Conservation (phyloP, 2,329 filamentous ascomycete species). For the Diaporthe citriasiana region DNA sequence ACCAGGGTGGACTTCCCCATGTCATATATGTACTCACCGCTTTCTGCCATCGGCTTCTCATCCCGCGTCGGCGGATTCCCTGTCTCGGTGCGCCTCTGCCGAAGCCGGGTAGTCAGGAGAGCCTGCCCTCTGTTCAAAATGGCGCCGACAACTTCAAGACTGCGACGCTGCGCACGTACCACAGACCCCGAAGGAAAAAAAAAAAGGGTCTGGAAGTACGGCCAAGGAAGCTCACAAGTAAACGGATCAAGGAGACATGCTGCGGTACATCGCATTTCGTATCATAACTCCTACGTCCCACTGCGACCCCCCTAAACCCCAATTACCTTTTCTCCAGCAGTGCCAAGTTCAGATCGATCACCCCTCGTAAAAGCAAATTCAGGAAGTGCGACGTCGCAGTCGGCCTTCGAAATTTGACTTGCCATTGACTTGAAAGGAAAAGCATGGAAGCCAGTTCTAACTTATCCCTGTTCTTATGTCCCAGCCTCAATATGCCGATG, state of each 20-base stretch:
- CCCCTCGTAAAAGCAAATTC: slow-evolving; percentile 22
- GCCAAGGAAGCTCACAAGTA: background rate
- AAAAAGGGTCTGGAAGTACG: background rate
- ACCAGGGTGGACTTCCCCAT: background rate
- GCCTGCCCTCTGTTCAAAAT: background rate
- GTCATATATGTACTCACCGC: background rate
- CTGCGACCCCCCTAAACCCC: background rate
- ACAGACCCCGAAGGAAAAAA: background rate
- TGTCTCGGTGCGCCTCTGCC: slow-evolving; percentile 11
- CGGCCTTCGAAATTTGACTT: background rate
- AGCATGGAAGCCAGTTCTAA: background rate
- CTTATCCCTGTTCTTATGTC: background rate
- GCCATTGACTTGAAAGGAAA: background rate
- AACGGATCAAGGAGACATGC: too few species aligned
- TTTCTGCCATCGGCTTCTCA: background rate
- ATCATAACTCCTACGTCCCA: background rate
- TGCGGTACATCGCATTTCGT: background rate
- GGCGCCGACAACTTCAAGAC: too few species aligned
- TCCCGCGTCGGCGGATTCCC: background rate
- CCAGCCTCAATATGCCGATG: background rate
- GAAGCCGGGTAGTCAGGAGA: background rate
- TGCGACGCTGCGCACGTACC: too few species aligned
- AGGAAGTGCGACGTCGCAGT: background rate
- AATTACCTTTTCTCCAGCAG: background rate
- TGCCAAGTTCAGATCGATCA: slow-evolving; percentile 15